Evolutionary conservation across 371 early-diverging fungal species (phyloP).

Genomic region (Lichtheimia hyalospora): DNA sequence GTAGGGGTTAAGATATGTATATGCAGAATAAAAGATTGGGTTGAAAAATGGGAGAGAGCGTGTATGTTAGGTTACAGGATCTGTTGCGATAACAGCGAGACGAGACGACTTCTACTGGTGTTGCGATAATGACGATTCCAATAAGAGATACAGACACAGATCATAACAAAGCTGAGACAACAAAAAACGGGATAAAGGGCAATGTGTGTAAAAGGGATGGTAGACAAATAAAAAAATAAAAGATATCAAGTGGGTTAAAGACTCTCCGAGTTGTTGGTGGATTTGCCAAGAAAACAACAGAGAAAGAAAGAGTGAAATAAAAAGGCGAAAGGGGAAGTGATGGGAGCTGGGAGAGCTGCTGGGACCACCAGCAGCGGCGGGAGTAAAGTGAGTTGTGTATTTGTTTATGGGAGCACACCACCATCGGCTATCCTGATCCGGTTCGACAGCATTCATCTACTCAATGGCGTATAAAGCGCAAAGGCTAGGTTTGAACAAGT

Average conservation of each 20-base stretch:
- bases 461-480: conserved; percentile 6
- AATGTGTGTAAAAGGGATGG: not conserved
- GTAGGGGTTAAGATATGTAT: too few relatives aligned
- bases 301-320: conserved; percentile 1
- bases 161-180: conserved; percentile 2
- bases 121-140: conserved; percentile 1
- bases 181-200: not conserved
- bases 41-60: too few relatives aligned
- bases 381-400: not conserved
- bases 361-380: not conserved
- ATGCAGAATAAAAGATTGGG: too few relatives aligned
- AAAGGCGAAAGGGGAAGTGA: not conserved
- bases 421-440: not conserved
- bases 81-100: conserved; percentile 5
- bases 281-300: not conserved
- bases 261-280: not conserved
- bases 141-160: conserved; percentile 1
- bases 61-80: not conserved
- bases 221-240: conserved; percentile 1
- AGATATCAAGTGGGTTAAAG: not conserved
- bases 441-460: not conserved
- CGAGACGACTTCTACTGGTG: conserved; percentile 1
- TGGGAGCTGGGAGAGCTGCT: not conserved
- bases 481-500: not conserved
- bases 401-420: not conserved